Conservation (phyloP, 768 basidiomycete species). For the Collybia nuda region DNA sequence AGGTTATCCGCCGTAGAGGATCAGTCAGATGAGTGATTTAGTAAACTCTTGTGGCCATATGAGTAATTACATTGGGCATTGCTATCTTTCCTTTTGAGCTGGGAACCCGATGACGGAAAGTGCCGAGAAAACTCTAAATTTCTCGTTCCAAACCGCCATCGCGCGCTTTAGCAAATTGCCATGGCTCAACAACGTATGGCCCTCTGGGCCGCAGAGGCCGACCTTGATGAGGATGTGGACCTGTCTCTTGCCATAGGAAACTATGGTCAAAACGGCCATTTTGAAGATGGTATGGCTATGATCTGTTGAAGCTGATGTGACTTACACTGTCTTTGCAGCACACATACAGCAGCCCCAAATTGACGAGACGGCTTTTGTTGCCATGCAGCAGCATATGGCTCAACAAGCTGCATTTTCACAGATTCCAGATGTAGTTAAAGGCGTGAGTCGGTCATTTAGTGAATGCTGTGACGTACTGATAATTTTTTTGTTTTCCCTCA, state of each 20-base stretch:
- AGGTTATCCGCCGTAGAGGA: no score
- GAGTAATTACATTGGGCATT: no score
- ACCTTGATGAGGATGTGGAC: conserved; percentile 81
- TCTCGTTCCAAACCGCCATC: conserved; percentile 18
- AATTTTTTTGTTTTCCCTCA: conserved; percentile 24
- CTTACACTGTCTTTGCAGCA: conserved; percentile 28
- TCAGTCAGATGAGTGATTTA: no score
- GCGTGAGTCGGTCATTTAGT: conserved; percentile 46
- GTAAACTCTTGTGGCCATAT: no score
- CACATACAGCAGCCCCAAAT: conserved; percentile 60
- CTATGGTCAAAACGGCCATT: conserved; percentile 66
- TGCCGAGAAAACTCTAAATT: conserved; percentile 34
- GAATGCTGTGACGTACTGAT: conserved; percentile 1
- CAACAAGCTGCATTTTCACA: conserved; percentile 81
- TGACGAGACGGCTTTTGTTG: conserved; percentile 66
- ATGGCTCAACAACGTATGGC: conserved; percentile 70
- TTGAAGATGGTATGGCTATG: conserved; percentile 55
- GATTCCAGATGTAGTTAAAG: conserved; percentile 88
- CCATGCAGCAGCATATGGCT: conserved; percentile 81
- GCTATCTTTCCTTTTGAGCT: no score
- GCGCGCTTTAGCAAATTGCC: conserved; percentile 16
- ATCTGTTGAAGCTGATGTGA: conserved; percentile 6
- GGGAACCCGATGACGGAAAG: conserved; percentile 19
- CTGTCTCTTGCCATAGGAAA: conserved; percentile 66
- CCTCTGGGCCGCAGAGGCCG: conserved; percentile 76